phyloP scores from a whole-genome alignment of 2,329 filamentous ascomycete species.

The Metarhizium brunneum region DNA sequence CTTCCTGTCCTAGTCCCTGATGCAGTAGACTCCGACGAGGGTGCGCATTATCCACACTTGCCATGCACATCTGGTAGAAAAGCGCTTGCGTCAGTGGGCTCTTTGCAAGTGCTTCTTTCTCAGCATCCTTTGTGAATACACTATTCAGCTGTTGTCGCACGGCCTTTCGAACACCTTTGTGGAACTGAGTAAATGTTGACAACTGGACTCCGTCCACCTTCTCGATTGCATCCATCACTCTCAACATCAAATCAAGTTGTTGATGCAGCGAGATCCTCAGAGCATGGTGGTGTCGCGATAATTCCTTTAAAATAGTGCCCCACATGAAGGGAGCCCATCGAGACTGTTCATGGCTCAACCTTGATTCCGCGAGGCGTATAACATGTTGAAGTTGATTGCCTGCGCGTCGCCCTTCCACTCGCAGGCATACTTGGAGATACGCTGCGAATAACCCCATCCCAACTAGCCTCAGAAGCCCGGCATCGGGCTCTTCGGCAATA shows the following conservation, averaged over 20 bases:
- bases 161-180: constrained; percentile 13
- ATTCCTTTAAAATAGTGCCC: constrained; percentile 23
- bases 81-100: neutral
- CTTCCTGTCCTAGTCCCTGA: neutral
- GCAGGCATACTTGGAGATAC: constrained; percentile 32
- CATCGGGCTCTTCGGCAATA: constrained; percentile 14
- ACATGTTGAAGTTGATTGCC: constrained; percentile 21
- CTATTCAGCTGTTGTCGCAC: constrained; percentile 14
- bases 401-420: constrained; percentile 10
- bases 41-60: neutral
- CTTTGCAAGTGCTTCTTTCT: neutral
- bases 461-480: constrained; percentile 14
- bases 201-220: constrained; percentile 13
- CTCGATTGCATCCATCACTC: constrained; percentile 20
- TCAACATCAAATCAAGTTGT: constrained; percentile 20
- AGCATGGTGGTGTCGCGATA: constrained; percentile 19
- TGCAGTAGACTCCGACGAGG: neutral
- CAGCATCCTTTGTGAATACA: constrained; percentile 6
- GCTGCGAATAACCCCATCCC: constrained; percentile 33
- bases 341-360: constrained; percentile 13
- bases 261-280: constrained; percentile 18
- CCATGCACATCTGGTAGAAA: neutral
- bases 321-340: constrained; percentile 22
- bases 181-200: constrained; percentile 12
- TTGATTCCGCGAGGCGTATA: constrained; percentile 19